Evolutionary conservation across 2,329 filamentous ascomycete genomes (phyloP).

Genomic region (Hypoxylon sp.): DNA sequence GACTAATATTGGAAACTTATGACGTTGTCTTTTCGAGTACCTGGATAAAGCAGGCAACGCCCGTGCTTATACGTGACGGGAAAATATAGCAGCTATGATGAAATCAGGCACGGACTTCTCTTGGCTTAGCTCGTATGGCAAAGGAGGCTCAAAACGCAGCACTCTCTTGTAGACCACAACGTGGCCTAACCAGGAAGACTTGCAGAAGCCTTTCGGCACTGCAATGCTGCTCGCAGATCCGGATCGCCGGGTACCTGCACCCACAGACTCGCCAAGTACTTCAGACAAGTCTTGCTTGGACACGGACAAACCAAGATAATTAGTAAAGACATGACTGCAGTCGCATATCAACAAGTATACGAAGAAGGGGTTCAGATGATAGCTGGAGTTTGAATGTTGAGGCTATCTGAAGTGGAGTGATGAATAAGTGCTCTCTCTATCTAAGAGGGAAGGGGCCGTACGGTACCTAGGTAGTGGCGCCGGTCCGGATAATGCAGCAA

Average conservation of each 20-base stretch:
- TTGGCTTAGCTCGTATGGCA: not conserved
- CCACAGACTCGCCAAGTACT: not conserved
- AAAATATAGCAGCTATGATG: slow-evolving; percentile 23
- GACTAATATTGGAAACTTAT: slow-evolving; percentile 3
- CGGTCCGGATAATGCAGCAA: not conserved
- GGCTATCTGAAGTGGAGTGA: not conserved
- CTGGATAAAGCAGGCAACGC: not conserved
- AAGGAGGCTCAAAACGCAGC: no score
- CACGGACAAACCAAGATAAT: no score
- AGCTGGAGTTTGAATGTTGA: not conserved
- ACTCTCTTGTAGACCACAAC: slow-evolving; percentile 14
- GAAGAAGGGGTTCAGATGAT: not conserved
- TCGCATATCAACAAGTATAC: not conserved
- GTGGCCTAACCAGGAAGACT: slow-evolving; percentile 15
- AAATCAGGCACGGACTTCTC: not conserved
- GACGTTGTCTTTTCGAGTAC: not conserved
- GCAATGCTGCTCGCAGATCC: slow-evolving; percentile 28
- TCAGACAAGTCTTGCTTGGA: not conserved
- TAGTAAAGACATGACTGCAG: not conserved
- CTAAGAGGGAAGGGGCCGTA: not conserved
- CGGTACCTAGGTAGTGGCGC: not conserved
- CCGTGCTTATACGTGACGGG: slow-evolving; percentile 17
- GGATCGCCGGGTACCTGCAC: slow-evolving; percentile 20
- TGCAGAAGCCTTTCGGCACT: slow-evolving; percentile 21
- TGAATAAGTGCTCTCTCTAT: not conserved